Percentiles rank a stretch among this genome's conserved stretches.
phyloP scores from a whole-genome alignment of 768 basidiomycete genomes.

The Grammothele lineata region DNA sequence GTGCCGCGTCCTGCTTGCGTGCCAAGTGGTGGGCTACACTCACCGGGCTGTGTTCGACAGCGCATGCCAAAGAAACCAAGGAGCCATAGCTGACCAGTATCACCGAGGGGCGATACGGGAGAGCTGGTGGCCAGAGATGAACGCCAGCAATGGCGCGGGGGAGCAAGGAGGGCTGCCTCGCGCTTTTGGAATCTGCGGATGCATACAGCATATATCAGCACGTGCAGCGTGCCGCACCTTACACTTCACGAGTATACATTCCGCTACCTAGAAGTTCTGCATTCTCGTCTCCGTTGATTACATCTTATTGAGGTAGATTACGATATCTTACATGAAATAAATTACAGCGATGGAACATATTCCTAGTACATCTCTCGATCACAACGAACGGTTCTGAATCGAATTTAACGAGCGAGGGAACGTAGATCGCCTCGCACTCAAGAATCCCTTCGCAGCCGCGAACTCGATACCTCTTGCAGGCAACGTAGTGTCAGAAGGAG shows the following conservation, averaged over 20 bases:
- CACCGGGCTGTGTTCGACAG: conserved; percentile 62
- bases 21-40: conserved; percentile 5
- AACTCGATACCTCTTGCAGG: conserved; percentile 72
- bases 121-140: conserved; percentile 1
- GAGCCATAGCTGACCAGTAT: conserved; percentile 36
- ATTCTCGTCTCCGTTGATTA: too few relatives aligned
- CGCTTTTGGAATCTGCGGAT: too few relatives aligned
- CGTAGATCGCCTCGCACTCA: conserved; percentile 49
- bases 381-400: too few relatives aligned
- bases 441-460: conserved; percentile 82
- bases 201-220: too few relatives aligned
- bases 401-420: conserved; percentile 9
- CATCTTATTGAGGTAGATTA: too few relatives aligned
- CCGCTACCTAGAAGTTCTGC: too few relatives aligned
- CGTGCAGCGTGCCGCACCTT: too few relatives aligned
- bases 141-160: neutral
- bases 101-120: conserved; percentile 11
- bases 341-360: too few relatives aligned
- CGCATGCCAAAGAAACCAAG: conserved; percentile 66
- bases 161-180: too few relatives aligned
- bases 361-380: too few relatives aligned
- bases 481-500: conserved; percentile 74
- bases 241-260: too few relatives aligned
- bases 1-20: conserved; percentile 3
- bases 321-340: conserved; percentile 3